Base-by-base conservation (phyloP, 2,329 filamentous ascomycete genomes). In the Paraconiothyrium sp. region DNA sequence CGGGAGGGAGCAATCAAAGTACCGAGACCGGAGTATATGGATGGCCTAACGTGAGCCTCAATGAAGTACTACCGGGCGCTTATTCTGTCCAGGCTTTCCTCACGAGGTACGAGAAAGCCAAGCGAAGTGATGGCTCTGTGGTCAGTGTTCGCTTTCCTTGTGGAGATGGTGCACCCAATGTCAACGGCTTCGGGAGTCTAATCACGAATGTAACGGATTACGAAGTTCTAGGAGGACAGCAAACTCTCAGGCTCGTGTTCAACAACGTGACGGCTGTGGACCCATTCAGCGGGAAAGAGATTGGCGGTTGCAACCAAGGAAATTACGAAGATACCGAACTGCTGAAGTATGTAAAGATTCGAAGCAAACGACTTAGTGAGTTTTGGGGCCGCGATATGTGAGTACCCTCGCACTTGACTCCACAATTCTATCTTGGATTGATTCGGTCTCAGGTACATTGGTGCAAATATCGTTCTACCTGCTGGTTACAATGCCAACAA, bases 221-320 rank as follows among this genome's bases (percentile, higher is more conserved):
- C 35, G 62, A 67, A 0, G 58, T 80, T 10, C 61, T 62, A 9
- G 74, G 73, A n/a, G 65, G 63, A 9, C 14, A 57, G 1, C 78
- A 80, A 51, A 73, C 63, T 3, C 57, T 79, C 48, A 56, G 72
- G 2, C 70, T 79, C 30, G 63, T 59, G 8, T 77, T 80, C 64
- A 71, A 70, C 58, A 72, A 73, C 47, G 58, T 73, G 27, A 73
- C 69, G 0, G 63, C 66, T 1, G 22, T 60, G 3, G 64, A 69
- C n/a, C 51, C 63, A 0, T 74, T 76, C 56, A 68, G 63, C 16
- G 77, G 77, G 3, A 72, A 63, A 7, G 78, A 79, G 58, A 77
- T 79, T 34, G 77, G 78, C 1, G 75, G 76, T 3, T 79, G 78
- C 61, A 62, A 69, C 22, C 78, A 80, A 57, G 78, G 76, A n/a